Percentiles rank a stretch among this genome's conserved stretches.
Conservation (phyloP, 192 early-diverging fungal species). For the Dimargaris xerosporica region DNA sequence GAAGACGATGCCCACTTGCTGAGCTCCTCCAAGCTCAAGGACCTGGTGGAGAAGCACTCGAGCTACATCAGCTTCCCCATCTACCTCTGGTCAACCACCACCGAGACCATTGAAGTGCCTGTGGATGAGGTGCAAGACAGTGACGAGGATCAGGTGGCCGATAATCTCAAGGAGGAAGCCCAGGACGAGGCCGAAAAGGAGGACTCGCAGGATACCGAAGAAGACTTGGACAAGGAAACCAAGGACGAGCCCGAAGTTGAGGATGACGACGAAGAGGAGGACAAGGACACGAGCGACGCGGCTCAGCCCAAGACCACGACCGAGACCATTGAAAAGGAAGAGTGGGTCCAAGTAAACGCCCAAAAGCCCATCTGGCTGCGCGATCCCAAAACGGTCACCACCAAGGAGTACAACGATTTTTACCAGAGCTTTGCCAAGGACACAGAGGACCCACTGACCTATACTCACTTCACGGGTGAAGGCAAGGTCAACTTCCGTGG, state of each 20-base stretch:
- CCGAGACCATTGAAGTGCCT: slow-evolving; percentile 39
- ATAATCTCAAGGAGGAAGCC: slow-evolving; percentile 6
- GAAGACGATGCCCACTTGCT: slow-evolving; percentile 73
- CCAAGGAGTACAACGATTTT: slow-evolving; percentile 79
- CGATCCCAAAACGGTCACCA: slow-evolving; percentile 53
- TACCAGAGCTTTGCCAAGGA: slow-evolving; percentile 69
- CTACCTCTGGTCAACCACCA: slow-evolving; percentile 50
- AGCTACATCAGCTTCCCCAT: slow-evolving; percentile 99
- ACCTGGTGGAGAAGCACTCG: slow-evolving; percentile 73
- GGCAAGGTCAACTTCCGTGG: slow-evolving; percentile 82
- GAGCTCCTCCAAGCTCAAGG: slow-evolving; percentile 43
- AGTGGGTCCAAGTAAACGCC: slow-evolving; percentile 74
- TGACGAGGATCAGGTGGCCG: neutral
- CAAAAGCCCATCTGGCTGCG: slow-evolving; percentile 94
- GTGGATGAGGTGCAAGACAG: slow-evolving; percentile 20
- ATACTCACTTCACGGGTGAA: slow-evolving; percentile 86
- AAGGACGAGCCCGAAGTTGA: slow-evolving; percentile 30
- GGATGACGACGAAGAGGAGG: slow-evolving; percentile 37
- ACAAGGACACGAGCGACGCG: slow-evolving; percentile 26
- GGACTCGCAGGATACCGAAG: slow-evolving; percentile 15
- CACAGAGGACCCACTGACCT: slow-evolving; percentile 52
- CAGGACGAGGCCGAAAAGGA: slow-evolving; percentile 15
- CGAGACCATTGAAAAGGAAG: slow-evolving; percentile 33
- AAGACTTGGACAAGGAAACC: slow-evolving; percentile 21
- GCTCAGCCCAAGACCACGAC: slow-evolving; percentile 33